A percentile compares a stretch with the other conserved stretches of the same genome.
Evolutionary conservation across 352 stramenopile species (phyloP).

Genomic region (Peronospora belbahrii): DNA sequence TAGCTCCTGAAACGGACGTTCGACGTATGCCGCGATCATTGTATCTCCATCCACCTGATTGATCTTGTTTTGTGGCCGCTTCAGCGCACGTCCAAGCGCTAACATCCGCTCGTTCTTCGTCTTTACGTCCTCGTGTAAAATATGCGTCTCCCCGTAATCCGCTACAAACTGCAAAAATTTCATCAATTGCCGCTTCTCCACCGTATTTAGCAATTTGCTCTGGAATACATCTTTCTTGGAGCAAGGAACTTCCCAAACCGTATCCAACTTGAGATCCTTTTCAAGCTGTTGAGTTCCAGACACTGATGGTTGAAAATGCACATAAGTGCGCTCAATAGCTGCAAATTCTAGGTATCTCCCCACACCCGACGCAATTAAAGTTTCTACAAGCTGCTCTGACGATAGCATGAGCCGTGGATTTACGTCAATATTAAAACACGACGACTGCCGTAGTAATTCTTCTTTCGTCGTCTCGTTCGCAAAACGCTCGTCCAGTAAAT

Average conservation of each 20-base stretch:
- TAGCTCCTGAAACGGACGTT: slow-evolving; percentile 63
- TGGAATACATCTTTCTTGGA: slow-evolving; percentile 88
- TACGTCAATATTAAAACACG: slow-evolving; percentile 66
- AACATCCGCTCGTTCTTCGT: slow-evolving; percentile 84
- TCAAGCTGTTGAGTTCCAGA: slow-evolving; percentile 1
- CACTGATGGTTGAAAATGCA: slow-evolving; percentile 36
- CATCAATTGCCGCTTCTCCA: slow-evolving; percentile 87
- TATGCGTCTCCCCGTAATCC: slow-evolving; percentile 72
- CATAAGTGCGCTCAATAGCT: slow-evolving; percentile 74
- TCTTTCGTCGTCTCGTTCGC: slow-evolving; percentile 27
- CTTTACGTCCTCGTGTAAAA: slow-evolving; percentile 61
- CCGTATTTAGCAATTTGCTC: slow-evolving; percentile 72
- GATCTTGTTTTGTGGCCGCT: slow-evolving; percentile 83
- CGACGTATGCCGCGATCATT: slow-evolving; percentile 33
- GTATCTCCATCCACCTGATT: slow-evolving; percentile 29
- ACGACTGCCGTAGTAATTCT: slow-evolving; percentile 39
- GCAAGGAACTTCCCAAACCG: slow-evolving; percentile 77
- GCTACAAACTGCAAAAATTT: slow-evolving; percentile 87
- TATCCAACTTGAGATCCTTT: slow-evolving; percentile 18
- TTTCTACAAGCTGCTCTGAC: slow-evolving; percentile 70
- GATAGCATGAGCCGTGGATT: slow-evolving; percentile 75
- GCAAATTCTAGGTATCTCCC: slow-evolving; percentile 86
- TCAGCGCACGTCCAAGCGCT: slow-evolving; percentile 66
- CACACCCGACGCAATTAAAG: slow-evolving; percentile 78
- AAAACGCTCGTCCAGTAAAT: slow-evolving; percentile 36